Evolutionary conservation across 371 early-diverging fungal species (phyloP).

Genomic region (Actinomucor elegans): DNA sequence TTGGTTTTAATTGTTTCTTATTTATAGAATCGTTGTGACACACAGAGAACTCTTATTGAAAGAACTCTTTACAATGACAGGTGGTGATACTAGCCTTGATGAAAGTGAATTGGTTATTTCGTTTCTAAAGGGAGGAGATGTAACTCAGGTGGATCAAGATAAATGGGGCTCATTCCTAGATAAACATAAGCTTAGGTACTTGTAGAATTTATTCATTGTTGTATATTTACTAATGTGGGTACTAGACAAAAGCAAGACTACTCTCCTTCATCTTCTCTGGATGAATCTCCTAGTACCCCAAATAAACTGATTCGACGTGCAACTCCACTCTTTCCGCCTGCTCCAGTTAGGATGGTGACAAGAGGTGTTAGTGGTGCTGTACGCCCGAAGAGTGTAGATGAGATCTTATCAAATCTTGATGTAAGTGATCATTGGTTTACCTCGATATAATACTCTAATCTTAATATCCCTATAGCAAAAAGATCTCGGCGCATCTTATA

Average conservation of each 20-base stretch:
- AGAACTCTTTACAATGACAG: constrained; percentile 39
- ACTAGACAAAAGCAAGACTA: constrained; percentile 13
- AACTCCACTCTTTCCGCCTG: no score
- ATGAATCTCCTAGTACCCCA: background rate
- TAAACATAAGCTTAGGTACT: constrained; percentile 32
- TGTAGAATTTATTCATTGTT: no score
- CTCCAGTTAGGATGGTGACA: constrained; percentile 74
- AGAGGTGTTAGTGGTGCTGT: constrained; percentile 70
- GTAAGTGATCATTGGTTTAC: constrained; percentile 27
- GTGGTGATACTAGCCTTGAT: constrained; percentile 5
- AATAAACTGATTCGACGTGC: constrained; percentile 27
- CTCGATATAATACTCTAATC: no score
- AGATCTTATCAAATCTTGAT: constrained; percentile 52
- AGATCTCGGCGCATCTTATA: no score
- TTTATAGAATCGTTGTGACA: constrained; percentile 23
- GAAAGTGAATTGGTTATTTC: constrained; percentile 20
- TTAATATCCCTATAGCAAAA: no score
- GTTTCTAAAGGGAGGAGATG: constrained; percentile 36
- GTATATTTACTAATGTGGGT: no score
- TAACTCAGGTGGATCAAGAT: constrained; percentile 29
- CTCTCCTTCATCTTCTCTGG: background rate
- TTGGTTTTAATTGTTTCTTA: background rate
- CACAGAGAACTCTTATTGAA: constrained; percentile 35
- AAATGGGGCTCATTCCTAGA: constrained; percentile 38
- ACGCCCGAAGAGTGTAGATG: constrained; percentile 61